Base-by-base conservation (phyloP, 2,329 filamentous ascomycete species). In the Westerdykella aurantiaca region DNA sequence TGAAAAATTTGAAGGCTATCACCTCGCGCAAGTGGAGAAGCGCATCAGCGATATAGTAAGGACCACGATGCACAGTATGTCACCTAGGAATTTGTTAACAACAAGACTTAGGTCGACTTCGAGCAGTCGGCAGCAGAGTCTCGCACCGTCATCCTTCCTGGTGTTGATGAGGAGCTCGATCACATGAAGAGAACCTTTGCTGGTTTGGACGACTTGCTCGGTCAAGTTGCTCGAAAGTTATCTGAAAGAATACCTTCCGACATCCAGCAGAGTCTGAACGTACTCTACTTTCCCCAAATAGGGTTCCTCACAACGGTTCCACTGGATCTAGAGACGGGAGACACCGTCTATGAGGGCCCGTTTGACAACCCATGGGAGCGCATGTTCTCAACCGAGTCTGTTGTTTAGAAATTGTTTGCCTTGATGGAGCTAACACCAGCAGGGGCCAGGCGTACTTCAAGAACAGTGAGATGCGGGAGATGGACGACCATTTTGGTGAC, bases 261-360 rank as follows among this genome's bases (percentile, higher is more conserved):
- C 14, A 65, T 78, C 1, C 69, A 74, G 17, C 58, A 66, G 2
- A 70, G 74, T 11, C 64, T 85, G 29, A 90, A 90, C 43, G 94
- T 94, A 49, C 85, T 93, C 14, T 95, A 93, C 63, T 85, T 95
- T 49, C 91, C 90, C 0, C 89, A 95, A 57, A 79, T 96, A 31
- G 93, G 93, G 0, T 98, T 96, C 60, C 77, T 96, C 31, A 86
- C 89, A 2, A 82, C 85, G 0, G 82, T 95, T 13, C 77, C 77
- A 2, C 66, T 83, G 3, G 79, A 88, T 52, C 69, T 74, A 12
- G 63, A 72, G 1, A 81, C 77, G 1, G 80, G 80, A 0, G 69
- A 74, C 38, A 77, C 79, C 0, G 70, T 78, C 10, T 90, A 84
- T 52, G 75, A 81, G 52, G 86, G 86, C 1, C 62, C 72, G 3